Conservation (phyloP, 2,329 filamentous ascomycete species). For the Colletotrichum salicis region DNA sequence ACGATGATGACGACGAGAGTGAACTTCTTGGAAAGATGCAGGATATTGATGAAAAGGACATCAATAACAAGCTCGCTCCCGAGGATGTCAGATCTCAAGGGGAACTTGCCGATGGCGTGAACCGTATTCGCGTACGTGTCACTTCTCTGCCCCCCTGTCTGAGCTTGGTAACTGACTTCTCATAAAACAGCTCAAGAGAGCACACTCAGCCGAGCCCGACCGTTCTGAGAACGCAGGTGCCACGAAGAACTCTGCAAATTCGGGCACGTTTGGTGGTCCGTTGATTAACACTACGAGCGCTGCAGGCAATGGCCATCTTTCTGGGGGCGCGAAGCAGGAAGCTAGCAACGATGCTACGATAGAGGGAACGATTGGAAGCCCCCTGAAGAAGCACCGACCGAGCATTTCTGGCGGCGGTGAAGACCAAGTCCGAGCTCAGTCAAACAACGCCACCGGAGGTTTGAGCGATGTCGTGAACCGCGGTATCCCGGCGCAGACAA, state of each 20-base stretch:
- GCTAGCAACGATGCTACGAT: conserved; percentile 1
- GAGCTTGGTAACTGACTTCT: not conserved
- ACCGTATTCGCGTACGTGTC: conserved; percentile 78
- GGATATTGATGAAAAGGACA: conserved; percentile 71
- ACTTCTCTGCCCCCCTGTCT: not conserved
- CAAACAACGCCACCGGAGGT: not conserved
- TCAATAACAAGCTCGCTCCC: conserved; percentile 68
- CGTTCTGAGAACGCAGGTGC: conserved; percentile 42
- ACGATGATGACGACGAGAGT: conserved; percentile 75
- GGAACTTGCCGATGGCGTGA: conserved; percentile 82
- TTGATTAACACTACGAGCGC: not conserved
- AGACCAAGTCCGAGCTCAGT: not conserved
- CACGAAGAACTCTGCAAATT: not conserved
- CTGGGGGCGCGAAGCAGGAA: not conserved
- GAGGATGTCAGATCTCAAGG: conserved; percentile 79
- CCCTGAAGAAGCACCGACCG: conserved; percentile 35
- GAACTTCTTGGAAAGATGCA: conserved; percentile 73
- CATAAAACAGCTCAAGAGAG: conserved; percentile 75
- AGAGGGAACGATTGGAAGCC: conserved; percentile 32
- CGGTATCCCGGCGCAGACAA: not conserved
- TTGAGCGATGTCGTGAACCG: not conserved
- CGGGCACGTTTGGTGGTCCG: not conserved
- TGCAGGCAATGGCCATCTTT: not conserved
- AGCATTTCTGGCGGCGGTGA: conserved; percentile 24
- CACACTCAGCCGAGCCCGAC: conserved; percentile 78